Evolutionary conservation across 2,329 filamentous ascomycete species (phyloP), one percentile per base, ranked within the genome.

Genomic region (Diaporthe nobilis): DNA sequence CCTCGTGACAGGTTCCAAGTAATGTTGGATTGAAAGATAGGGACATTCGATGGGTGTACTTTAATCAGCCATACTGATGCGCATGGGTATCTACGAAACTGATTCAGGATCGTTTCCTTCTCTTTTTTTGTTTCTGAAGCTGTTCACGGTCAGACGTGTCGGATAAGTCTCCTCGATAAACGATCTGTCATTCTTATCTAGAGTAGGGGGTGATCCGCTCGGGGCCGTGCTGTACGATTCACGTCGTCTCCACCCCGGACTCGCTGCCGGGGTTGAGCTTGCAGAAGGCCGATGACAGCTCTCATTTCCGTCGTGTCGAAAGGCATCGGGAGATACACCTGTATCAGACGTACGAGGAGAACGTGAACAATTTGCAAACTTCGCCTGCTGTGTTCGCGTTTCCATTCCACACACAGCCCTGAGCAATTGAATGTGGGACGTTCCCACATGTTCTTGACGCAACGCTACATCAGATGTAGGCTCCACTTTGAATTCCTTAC

Each of bases 221-320:
- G 17, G 65, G 49, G 34, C 65, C n/a, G 65, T 70, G 65, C 34
- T 39, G 47, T 70, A 53, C 65, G 65, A 70, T n/a, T 55, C 65
- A 70, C n/a, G 63, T 5, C n/a, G 22, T 55, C 49, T 55, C 65
- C 65, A 55, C 65, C 37, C 65, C 25, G 22, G 34, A 17, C 22
- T 20, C n/a, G 2, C n/a, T 39, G 65, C 10, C 49, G 42, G n/a
- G 47, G 34, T 28, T 9, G n/a, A 42, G 34, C 13, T 42, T 55
- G 49, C 34, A 42, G 22, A 34, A 28, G 12, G 9, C 49, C 15
- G 34, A 6, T 42, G 49, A 53, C 22, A 47, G 31, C 44, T 68
- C 39, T 25, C 47, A 12, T 42, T 31, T 70, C 34, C 22, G 31
- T 53, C 31, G 13, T 2, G 4, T 39, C 44, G 25, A 34, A 53